Evolutionary conservation across 1,139 yeast genomes (phyloP), one percentile per base, ranked within the genome.

Genomic region (Kluyveromyces sp.): DNA sequence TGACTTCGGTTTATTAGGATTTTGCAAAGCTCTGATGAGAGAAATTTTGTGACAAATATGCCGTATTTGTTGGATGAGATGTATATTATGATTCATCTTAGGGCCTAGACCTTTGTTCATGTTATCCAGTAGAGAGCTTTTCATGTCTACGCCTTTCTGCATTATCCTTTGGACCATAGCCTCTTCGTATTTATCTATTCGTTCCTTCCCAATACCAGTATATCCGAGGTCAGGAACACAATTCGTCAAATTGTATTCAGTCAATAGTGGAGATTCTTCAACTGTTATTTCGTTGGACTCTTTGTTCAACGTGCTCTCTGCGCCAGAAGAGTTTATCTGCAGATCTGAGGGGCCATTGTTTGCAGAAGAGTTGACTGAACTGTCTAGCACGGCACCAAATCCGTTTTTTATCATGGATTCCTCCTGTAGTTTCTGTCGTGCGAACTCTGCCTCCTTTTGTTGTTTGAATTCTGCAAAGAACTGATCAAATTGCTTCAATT

Each of bases 21-120:
- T 86, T 22, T 88, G 89, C 58, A 92, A 95, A 87, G 92, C 82
- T 62, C 96, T 73, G 48, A 94, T 84, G 42, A 89, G 69, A 2
- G 94, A 82, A 26, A 94, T 86, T 61, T 89, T 89, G 66, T 87
- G 85, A 61, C 97, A 89, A 3, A 86, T 73, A 56, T 80, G 83
- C 45, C 98, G 71, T 31, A 94, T 85, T 54, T 86, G 88, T 65
- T 89, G 96, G 71, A 92, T 86, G 53, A 83, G 77, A 3, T 72
- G 67, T 41, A 94, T 80, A 54, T 88, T 92, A 15, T 74, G 74
- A 51, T 75, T 71, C 47, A 86, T 70, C 12, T 78, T 68, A 12
- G 74, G 72, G 48, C 80, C 78, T 44, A 87, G 68, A 0, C 95
- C 95, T 20, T 68, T 64, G 32, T 72, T 69, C 0, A 61, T 60